Conservation (phyloP, 2,329 filamentous ascomycete species). For the Cyanodermella asteris region DNA sequence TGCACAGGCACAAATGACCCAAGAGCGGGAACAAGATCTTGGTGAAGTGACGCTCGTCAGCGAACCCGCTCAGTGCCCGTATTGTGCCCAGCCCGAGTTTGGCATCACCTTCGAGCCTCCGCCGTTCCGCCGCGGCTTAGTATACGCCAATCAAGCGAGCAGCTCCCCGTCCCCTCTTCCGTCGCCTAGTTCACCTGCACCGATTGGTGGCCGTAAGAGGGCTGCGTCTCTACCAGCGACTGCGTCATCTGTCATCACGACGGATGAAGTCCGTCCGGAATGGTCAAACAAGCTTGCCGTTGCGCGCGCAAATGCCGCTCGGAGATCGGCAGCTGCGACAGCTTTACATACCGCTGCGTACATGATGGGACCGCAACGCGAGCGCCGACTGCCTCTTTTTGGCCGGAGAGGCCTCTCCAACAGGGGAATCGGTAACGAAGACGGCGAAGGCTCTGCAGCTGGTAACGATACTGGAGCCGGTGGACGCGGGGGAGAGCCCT, state of each 20-base stretch:
- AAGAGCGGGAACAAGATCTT: conserved; percentile 22
- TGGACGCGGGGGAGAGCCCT: conserved; percentile 17
- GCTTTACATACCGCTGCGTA: conserved; percentile 90
- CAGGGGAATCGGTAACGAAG: too few relatives aligned
- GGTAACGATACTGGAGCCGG: conserved; percentile 14
- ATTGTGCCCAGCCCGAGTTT: conserved; percentile 86
- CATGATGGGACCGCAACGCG: conserved; percentile 36
- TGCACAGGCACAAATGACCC: conserved; percentile 12
- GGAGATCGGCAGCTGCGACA: conserved; percentile 77
- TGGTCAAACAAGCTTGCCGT: conserved; percentile 79
- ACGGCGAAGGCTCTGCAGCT: too few relatives aligned
- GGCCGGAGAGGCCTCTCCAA: conserved; percentile 30
- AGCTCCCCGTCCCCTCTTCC: conserved; percentile 67
- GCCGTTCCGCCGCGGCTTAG: conserved; percentile 64
- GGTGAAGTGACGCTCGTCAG: conserved; percentile 52
- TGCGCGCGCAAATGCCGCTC: conserved; percentile 63
- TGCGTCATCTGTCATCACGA: conserved; percentile 72
- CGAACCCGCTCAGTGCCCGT: conserved; percentile 79
- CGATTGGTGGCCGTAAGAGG: too few relatives aligned
- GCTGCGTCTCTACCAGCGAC: conserved; percentile 57
- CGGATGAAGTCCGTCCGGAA: conserved; percentile 77
- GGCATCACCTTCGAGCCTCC: conserved; percentile 88
- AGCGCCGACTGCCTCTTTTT: conserved; percentile 33
- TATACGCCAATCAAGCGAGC: conserved; percentile 51
- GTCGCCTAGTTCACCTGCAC: conserved; percentile 15